phyloP scores from a whole-genome alignment of 2,329 filamentous ascomycete genomes.

The Phaeosphaeria sp. region DNA sequence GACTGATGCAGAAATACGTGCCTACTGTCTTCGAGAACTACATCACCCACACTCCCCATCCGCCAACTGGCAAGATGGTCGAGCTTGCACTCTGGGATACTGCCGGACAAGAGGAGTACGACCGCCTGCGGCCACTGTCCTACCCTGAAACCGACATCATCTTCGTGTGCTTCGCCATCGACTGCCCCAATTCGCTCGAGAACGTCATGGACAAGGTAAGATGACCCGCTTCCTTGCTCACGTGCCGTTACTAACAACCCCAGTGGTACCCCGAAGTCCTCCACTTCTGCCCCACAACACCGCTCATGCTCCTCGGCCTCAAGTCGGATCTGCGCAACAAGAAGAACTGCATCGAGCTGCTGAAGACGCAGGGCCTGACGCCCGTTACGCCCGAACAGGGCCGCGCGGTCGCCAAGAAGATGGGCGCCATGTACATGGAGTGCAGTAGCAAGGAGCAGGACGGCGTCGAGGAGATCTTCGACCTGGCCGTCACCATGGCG shows the following conservation, averaged over 20 bases:
- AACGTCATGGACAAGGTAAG: constrained; percentile 98
- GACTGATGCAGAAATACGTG: constrained; percentile 85
- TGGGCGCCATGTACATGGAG: constrained; percentile 96
- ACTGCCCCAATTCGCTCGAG: constrained; percentile 96
- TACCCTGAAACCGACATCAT: constrained; percentile 98
- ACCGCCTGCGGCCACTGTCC: constrained; percentile 89
- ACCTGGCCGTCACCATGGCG: constrained; percentile 86
- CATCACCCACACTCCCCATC: constrained; percentile 94
- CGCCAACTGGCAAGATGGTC: constrained; percentile 87
- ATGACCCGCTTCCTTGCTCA: constrained; percentile 2
- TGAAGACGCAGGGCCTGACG: constrained; percentile 96
- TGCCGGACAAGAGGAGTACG: too few relatives aligned
- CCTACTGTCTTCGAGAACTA: constrained; percentile 99
- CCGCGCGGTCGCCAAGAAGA: constrained; percentile 84
- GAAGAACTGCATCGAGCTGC: constrained; percentile 95
- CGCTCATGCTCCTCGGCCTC: constrained; percentile 91
- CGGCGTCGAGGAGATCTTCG: constrained; percentile 96
- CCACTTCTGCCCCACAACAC: constrained; percentile 97
- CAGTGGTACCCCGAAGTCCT: constrained; percentile 99
- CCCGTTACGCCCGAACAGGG: constrained; percentile 94
- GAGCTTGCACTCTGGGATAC: constrained; percentile 99
- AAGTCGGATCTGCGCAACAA: constrained; percentile 97
- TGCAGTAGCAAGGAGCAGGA: constrained; percentile 98
- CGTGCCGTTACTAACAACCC: constrained; percentile 32
- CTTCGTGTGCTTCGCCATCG: constrained; percentile 98